phyloP scores from a whole-genome alignment of 139 green algal species.

The Chlamydomonas schloesseri region DNA sequence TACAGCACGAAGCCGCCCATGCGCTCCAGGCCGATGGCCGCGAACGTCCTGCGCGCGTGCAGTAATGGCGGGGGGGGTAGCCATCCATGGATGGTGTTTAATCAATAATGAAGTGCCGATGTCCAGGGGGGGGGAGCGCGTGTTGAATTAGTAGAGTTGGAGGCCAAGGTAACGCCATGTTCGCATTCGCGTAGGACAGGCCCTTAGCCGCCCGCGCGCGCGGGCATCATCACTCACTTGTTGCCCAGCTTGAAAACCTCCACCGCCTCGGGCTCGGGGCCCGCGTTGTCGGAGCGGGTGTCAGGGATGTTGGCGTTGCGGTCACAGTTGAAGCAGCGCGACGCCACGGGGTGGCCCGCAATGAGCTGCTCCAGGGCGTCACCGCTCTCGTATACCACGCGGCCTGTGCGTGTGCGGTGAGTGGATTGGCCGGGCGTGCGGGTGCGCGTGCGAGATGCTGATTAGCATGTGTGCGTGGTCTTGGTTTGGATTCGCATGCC shows the following conservation, averaged over 20 bases:
- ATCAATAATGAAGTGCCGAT: too few species aligned
- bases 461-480: too few species aligned
- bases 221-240: too few species aligned
- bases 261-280: constrained; percentile 22
- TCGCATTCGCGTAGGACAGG: too few species aligned
- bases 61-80: neutral
- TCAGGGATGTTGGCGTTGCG: constrained; percentile 2
- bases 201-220: too few species aligned
- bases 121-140: too few species aligned
- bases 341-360: neutral
- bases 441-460: too few species aligned
- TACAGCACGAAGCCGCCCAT: constrained; percentile 39
- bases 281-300: constrained; percentile 30
- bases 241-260: constrained; percentile 28
- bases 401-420: neutral
- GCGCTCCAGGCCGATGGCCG: constrained; percentile 39
- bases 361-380: constrained; percentile 4
- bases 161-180: too few species aligned
- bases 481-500: too few species aligned
- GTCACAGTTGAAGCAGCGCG: constrained; percentile 41
- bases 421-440: too few species aligned
- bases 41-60: constrained; percentile 14
- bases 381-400: constrained; percentile 33
- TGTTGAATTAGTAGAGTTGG: too few species aligned
- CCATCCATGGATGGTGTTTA: too few species aligned